Base-by-base conservation (phyloP, 805 yeast genomes). In the Wickerhamomyces ciferrii region DNA sequence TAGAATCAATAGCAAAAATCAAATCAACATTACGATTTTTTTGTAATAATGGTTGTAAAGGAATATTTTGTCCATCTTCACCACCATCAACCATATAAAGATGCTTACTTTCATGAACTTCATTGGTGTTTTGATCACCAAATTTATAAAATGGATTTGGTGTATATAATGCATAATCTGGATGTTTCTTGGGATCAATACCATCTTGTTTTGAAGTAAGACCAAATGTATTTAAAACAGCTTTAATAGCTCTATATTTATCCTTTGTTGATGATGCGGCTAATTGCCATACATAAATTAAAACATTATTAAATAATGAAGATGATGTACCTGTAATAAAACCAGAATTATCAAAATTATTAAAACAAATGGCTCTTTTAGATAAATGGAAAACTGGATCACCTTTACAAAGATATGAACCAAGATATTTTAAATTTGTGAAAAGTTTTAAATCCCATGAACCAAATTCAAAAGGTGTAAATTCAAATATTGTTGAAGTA, bases 61-160 rank as follows among this genome's bases (percentile, higher is more conserved):
- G 94, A 17, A 87, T 70, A 56, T 84, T 84, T 62, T 84, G 89
- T 9, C 72, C 70, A 60, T 86, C 92, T 61, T 83, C 88, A 29
- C 94, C 95, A 39, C 95, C 95, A 59, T 87, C 95, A 27, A 79
- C 88, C 48, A 87, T 53, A 47, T 65, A 68, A n/a, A 71, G 48
- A 36, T 60, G 61, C 45, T 63, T 63, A 2, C 66, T 58, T 3
- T 54, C 45, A 32, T 58, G 56, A n/a, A 57, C 54, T 20, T 57
- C 59, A n/a, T 41, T 46, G 1, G 46, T 10, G 4, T 27, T 20
- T 2, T 48, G 29, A 36, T 54, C 56, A 10, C 59, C 65, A 44
- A 55, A 61, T 18, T 53, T 52, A 49, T 66, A 72, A 55, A 83
- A 83, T 2, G 89, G 87, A 48, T 81, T 83, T 1, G 87, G 87